Conservation (phyloP, 2,329 filamentous ascomycete genomes). For the Hymenoscyphus infarciens region DNA sequence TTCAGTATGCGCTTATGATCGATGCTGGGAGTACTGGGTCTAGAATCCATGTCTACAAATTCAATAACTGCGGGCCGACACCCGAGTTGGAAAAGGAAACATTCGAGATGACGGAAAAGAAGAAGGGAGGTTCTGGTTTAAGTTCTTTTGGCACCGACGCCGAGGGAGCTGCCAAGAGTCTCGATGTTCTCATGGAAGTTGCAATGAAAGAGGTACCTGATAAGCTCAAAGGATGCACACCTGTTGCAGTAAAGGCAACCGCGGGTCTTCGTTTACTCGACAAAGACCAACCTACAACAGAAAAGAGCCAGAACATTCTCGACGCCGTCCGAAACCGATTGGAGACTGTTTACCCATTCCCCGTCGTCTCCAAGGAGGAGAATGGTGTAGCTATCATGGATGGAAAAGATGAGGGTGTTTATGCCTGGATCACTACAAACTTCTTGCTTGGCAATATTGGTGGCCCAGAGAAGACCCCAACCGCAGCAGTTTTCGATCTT, state of each 20-base stretch:
- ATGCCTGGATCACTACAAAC: conserved; percentile 98
- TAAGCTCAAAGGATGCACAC: conserved; percentile 84
- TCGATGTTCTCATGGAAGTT: conserved; percentile 83
- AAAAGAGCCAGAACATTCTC: conserved; percentile 80
- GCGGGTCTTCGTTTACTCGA: conserved; percentile 80
- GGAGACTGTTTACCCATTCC: conserved; percentile 90
- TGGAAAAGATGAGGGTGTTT: conserved; percentile 93
- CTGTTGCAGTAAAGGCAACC: conserved; percentile 96
- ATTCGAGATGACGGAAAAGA: conserved; percentile 91
- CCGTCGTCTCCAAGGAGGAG: conserved; percentile 80
- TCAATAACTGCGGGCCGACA: conserved; percentile 97
- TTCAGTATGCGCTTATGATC: conserved; percentile 98
- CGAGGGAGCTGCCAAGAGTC: conserved; percentile 80
- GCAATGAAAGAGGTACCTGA: conserved; percentile 83
- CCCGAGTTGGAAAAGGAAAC: conserved; percentile 90
- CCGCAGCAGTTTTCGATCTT: conserved; percentile 92
- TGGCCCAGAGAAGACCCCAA: conserved; percentile 81
- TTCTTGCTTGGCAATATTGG: conserved; percentile 98
- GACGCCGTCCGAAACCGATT: conserved; percentile 78
- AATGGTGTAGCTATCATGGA: conserved; percentile 96
- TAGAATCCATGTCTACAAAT: conserved; percentile 96
- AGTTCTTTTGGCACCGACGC: conserved; percentile 86
- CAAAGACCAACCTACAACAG: conserved; percentile 48
- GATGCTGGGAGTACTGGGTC: conserved; percentile 97
- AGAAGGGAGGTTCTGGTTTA: conserved; percentile 67